These are phyloP conservation scores for Aspergillus fructus DNA, from an alignment of 2,329 filamentous ascomycete genomes.

Conservation along the genomic window DNA sequence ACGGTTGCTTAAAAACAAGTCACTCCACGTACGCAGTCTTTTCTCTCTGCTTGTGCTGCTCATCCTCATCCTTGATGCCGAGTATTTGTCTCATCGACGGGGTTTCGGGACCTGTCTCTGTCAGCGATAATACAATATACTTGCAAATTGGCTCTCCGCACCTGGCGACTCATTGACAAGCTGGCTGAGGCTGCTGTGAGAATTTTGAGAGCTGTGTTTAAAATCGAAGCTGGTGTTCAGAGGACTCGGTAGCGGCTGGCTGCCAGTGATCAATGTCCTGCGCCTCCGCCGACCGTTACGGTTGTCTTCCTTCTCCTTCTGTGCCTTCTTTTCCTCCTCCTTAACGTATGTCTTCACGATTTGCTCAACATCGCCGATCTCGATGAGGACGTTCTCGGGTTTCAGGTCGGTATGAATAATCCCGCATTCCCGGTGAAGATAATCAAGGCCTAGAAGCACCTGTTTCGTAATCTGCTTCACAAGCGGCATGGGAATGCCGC, in stretches of 20 bases:
- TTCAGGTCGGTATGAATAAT: conserved; percentile 99
- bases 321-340: conserved; percentile 61
- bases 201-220: conserved; percentile 60
- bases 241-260: conserved; percentile 91
- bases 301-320: conserved; percentile 89
- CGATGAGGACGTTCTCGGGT: conserved; percentile 96
- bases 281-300: conserved; percentile 86
- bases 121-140: conserved; percentile 20
- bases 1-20: not conserved
- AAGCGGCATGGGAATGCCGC: conserved; percentile 91
- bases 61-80: conserved; percentile 58
- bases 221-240: conserved; percentile 86
- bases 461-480: conserved; percentile 99
- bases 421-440: conserved; percentile 94
- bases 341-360: conserved; percentile 97
- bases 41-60: conserved; percentile 76
- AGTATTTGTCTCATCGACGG: conserved; percentile 58
- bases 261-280: conserved; percentile 93
- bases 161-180: conserved; percentile 72
- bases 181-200: conserved; percentile 77
- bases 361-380: conserved; percentile 98
- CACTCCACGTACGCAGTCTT: conserved; percentile 76
- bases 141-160: conserved; percentile 41
- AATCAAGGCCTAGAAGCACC: conserved; percentile 90
- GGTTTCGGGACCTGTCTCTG: conserved; percentile 30